These are phyloP conservation scores for Diaporthe humulicola DNA, from an alignment of 2,329 filamentous ascomycete species.

Conservation along the genomic window DNA sequence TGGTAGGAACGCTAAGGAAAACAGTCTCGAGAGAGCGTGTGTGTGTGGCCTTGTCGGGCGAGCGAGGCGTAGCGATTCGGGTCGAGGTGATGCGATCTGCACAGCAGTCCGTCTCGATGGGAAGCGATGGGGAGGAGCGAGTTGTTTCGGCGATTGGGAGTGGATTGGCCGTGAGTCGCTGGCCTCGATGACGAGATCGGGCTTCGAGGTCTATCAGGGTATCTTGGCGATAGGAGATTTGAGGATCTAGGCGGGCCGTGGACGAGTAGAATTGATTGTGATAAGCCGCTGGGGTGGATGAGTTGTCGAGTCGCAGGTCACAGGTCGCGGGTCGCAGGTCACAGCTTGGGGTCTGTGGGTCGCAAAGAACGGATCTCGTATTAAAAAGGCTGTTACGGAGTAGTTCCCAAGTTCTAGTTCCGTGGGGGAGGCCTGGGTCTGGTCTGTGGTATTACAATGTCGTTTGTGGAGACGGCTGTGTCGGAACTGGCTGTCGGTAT, in stretches of 20 bases:
- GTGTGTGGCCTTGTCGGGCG: conserved; percentile 7
- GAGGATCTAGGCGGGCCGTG: conserved; percentile 25
- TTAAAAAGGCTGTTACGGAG: conserved; percentile 31
- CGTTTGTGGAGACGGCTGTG: not conserved
- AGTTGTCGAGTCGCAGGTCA: conserved; percentile 20
- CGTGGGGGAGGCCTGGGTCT: conserved; percentile 21
- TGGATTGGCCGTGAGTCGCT: not conserved
- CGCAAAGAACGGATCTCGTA: conserved; percentile 32
- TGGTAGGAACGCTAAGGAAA: not conserved
- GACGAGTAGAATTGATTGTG: conserved; percentile 28
- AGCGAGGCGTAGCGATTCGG: conserved; percentile 8
- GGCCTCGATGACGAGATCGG: conserved; percentile 6
- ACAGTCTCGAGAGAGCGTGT: not conserved
- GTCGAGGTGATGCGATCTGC: conserved; percentile 36
- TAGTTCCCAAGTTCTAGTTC: conserved; percentile 25
- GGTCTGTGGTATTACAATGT: conserved; percentile 20
- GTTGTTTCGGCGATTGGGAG: not conserved
- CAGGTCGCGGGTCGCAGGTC: conserved; percentile 29
- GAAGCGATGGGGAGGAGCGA: not conserved
- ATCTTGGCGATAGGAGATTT: conserved; percentile 26
- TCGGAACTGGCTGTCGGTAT: not conserved
- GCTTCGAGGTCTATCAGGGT: conserved; percentile 10
- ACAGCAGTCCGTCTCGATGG: conserved; percentile 22
- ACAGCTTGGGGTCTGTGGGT: conserved; percentile 37
- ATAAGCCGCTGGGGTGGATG: conserved; percentile 31